Evolutionary conservation across 495 filamentous ascomycete species (phyloP).

Genomic region (Bryoglossum gracile): DNA sequence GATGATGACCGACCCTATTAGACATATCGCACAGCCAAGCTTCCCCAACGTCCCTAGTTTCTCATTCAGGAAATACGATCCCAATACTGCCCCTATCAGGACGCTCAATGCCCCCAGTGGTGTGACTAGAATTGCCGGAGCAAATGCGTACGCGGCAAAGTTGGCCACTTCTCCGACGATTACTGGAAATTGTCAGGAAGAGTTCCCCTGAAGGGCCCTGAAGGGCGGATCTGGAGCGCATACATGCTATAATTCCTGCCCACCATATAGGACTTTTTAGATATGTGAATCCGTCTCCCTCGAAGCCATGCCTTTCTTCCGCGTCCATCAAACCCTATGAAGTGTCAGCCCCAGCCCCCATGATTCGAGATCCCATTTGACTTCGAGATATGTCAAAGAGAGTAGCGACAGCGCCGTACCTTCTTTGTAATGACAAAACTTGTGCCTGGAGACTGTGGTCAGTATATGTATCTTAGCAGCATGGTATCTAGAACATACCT

Average conservation of each 20-base stretch:
- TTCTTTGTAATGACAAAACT: slow-evolving; percentile 29
- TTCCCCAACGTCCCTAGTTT: slow-evolving; percentile 82
- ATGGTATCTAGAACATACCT: slow-evolving; percentile 27
- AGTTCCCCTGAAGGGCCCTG: neutral
- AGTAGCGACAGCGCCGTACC: slow-evolving; percentile 17
- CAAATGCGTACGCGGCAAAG: slow-evolving; percentile 96
- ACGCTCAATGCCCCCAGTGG: slow-evolving; percentile 90
- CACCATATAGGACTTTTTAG: slow-evolving; percentile 91
- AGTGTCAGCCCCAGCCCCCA: slow-evolving; percentile 16
- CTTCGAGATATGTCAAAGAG: no score
- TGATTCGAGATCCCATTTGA: neutral
- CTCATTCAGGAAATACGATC: slow-evolving; percentile 89
- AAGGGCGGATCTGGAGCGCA: slow-evolving; percentile 22
- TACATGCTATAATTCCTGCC: slow-evolving; percentile 84
- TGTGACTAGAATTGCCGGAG: slow-evolving; percentile 93
- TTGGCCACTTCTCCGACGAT: slow-evolving; percentile 90
- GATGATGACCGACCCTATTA: slow-evolving; percentile 94
- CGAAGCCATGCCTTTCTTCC: slow-evolving; percentile 85
- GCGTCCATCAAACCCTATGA: slow-evolving; percentile 80
- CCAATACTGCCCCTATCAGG: slow-evolving; percentile 88
- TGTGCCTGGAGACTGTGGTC: slow-evolving; percentile 36
- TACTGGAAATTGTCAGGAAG: slow-evolving; percentile 36
- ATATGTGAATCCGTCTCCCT: slow-evolving; percentile 94
- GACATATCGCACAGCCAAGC: slow-evolving; percentile 89
- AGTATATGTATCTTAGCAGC: neutral